phyloP scores from a whole-genome alignment of 805 yeast genomes.

The Maudiozyma bulderi region DNA sequence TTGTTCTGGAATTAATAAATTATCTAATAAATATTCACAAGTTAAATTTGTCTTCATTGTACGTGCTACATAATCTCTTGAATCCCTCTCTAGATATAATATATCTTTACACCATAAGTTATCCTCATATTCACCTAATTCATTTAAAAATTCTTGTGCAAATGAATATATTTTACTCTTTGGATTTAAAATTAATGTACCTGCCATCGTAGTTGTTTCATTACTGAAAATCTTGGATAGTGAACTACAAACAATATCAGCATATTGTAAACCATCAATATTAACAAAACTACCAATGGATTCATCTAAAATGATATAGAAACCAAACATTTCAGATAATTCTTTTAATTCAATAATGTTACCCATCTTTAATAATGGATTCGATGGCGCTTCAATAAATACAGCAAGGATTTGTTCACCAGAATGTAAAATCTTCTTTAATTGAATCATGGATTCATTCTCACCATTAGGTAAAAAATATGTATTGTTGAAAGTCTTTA shows the following conservation, averaged over 20 bases:
- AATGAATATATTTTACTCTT: slow-evolving; percentile 39
- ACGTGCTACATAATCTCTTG: slow-evolving; percentile 74
- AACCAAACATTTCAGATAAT: slow-evolving; percentile 59
- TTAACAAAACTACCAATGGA: slow-evolving; percentile 89
- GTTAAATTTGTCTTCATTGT: slow-evolving; percentile 44
- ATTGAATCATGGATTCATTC: slow-evolving; percentile 38
- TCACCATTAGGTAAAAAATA: slow-evolving; percentile 82
- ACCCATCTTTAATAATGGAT: slow-evolving; percentile 84
- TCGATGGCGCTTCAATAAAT: slow-evolving; percentile 90
- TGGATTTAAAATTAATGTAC: slow-evolving; percentile 74
- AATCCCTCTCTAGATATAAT: slow-evolving; percentile 80
- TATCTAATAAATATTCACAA: slow-evolving; percentile 41
- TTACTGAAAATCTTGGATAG: slow-evolving; percentile 90
- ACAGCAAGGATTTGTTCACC: slow-evolving; percentile 67
- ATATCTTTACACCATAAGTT: slow-evolving; percentile 86
- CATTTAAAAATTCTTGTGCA: slow-evolving; percentile 31
- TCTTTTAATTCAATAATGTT: slow-evolving; percentile 54
- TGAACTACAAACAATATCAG: slow-evolving; percentile 82
- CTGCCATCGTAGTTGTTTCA: slow-evolving; percentile 85
- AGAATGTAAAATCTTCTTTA: slow-evolving; percentile 50
- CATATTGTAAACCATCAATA: slow-evolving; percentile 66
- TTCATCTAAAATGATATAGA: slow-evolving; percentile 83
- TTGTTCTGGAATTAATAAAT: slow-evolving; percentile 38
- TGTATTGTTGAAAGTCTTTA: slow-evolving; percentile 87
- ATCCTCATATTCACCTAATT: slow-evolving; percentile 56